These are phyloP conservation scores for Kodamaea sagamina DNA, from an alignment of 805 yeast species.

Conservation along the genomic window DNA sequence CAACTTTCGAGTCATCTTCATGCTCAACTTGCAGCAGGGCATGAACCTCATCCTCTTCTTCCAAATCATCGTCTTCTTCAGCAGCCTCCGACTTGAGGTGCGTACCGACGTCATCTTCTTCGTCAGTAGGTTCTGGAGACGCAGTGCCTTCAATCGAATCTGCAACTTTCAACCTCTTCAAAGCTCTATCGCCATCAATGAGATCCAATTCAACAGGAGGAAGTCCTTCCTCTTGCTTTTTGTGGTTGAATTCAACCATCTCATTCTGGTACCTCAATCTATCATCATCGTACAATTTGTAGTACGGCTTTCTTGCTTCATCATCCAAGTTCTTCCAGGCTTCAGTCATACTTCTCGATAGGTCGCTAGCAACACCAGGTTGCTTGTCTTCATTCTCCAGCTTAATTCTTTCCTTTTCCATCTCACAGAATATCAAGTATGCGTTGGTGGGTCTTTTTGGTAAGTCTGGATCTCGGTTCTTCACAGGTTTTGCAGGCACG, in stretches of 20 bases:
- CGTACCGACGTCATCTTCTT: constrained; percentile 13
- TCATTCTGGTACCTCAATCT: constrained; percentile 73
- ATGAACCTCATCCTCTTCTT: constrained; percentile 5
- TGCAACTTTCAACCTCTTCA: constrained; percentile 7
- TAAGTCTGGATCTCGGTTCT: constrained; percentile 73
- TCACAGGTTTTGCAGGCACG: constrained; percentile 30
- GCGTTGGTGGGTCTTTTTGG: constrained; percentile 93
- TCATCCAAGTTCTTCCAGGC: constrained; percentile 78
- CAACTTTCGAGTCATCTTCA: neutral
- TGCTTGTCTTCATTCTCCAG: constrained; percentile 54
- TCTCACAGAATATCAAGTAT: constrained; percentile 81
- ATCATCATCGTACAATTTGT: constrained; percentile 75
- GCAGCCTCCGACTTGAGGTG: constrained; percentile 8
- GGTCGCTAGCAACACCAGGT: constrained; percentile 56
- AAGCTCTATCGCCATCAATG: constrained; percentile 9
- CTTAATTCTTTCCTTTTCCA: constrained; percentile 73
- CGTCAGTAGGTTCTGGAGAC: constrained; percentile 11
- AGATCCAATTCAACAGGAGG: neutral
- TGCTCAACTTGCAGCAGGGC: constrained; percentile 9
- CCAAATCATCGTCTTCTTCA: constrained; percentile 9
- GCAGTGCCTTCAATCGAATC: constrained; percentile 9
- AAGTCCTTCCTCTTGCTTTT: constrained; percentile 20
- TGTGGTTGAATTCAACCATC: constrained; percentile 55
- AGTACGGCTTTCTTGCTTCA: constrained; percentile 70
- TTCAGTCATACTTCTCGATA: constrained; percentile 78